Evolutionary conservation across 495 filamentous ascomycete genomes (phyloP).

Genomic region (Neurospora africana): DNA sequence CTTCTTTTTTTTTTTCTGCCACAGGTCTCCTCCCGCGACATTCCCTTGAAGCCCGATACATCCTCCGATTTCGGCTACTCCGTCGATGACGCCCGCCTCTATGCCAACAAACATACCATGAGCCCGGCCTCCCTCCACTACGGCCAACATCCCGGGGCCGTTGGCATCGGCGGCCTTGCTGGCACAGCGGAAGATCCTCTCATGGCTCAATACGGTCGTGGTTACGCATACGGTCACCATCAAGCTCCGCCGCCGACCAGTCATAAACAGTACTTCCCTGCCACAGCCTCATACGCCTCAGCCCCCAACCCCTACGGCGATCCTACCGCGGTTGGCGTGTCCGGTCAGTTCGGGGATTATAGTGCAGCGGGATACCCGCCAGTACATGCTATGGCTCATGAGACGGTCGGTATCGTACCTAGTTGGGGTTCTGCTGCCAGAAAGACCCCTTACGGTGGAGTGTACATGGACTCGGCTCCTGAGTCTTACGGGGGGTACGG

Average conservation of each 20-base stretch:
- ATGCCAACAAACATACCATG: slow-evolving; percentile 21
- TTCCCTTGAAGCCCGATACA: slow-evolving; percentile 27
- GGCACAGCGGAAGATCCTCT: neutral
- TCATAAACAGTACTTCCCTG: neutral
- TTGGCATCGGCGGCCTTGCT: neutral
- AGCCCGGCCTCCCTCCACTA: neutral
- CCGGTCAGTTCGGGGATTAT: neutral
- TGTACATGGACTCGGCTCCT: slow-evolving; percentile 25
- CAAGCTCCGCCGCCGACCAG: neutral
- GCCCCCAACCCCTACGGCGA: neutral
- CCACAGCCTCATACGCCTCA: neutral
- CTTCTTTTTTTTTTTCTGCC: slow-evolving; percentile 13
- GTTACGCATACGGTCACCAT: neutral
- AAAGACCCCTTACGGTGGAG: slow-evolving; percentile 15
- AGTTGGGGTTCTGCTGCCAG: slow-evolving; percentile 17
- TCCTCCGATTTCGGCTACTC: slow-evolving; percentile 28
- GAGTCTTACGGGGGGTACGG: slow-evolving; percentile 19
- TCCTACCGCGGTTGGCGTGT: neutral
- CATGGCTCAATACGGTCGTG: neutral
- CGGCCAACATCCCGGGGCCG: neutral
- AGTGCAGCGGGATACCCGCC: neutral
- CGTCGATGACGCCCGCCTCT: slow-evolving; percentile 28
- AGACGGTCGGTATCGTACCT: slow-evolving; percentile 20
- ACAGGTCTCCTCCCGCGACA: slow-evolving; percentile 40
- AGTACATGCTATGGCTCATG: slow-evolving; percentile 18